These are phyloP conservation scores for Tremella yokohamensis DNA, from an alignment of 768 basidiomycete genomes.

Conservation along the genomic window DNA sequence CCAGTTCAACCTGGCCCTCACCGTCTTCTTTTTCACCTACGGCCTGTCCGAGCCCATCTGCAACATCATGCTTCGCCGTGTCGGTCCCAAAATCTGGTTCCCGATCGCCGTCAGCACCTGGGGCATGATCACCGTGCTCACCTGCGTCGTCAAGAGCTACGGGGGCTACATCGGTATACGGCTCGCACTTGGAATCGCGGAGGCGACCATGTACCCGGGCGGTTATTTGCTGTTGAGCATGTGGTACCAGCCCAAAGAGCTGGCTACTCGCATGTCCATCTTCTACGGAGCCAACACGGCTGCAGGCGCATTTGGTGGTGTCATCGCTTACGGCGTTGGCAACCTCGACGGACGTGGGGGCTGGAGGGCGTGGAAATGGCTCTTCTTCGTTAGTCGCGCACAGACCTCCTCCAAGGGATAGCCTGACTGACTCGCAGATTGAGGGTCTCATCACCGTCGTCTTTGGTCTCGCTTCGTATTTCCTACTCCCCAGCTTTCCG, in stretches of 20 bases:
- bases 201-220: slow-evolving; percentile 5
- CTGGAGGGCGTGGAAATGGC: slow-evolving; percentile 5
- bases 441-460: slow-evolving; percentile 7
- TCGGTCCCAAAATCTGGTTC: slow-evolving; percentile 10
- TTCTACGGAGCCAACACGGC: slow-evolving; percentile 2
- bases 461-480: slow-evolving; percentile 3
- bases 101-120: slow-evolving; percentile 8
- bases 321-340: slow-evolving; percentile 6
- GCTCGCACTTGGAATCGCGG: slow-evolving; percentile 2
- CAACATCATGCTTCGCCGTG: slow-evolving; percentile 6
- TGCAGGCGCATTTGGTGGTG: not conserved
- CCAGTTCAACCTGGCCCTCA: slow-evolving; percentile 17
- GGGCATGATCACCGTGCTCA: slow-evolving; percentile 4
- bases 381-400: not conserved
- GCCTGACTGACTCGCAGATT: not conserved
- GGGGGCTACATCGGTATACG: slow-evolving; percentile 1
- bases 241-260: slow-evolving; percentile 10
- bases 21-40: slow-evolving; percentile 9
- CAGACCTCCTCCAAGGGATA: too few species aligned
- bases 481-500: slow-evolving; percentile 1
- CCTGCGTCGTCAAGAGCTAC: slow-evolving; percentile 7
- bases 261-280: slow-evolving; percentile 6
- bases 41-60: slow-evolving; percentile 9
- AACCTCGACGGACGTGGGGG: not conserved
- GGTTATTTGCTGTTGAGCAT: slow-evolving; percentile 6